Evolutionary conservation across 495 filamentous ascomycete genomes (phyloP).

Genomic region (Cryomyces minteri): DNA sequence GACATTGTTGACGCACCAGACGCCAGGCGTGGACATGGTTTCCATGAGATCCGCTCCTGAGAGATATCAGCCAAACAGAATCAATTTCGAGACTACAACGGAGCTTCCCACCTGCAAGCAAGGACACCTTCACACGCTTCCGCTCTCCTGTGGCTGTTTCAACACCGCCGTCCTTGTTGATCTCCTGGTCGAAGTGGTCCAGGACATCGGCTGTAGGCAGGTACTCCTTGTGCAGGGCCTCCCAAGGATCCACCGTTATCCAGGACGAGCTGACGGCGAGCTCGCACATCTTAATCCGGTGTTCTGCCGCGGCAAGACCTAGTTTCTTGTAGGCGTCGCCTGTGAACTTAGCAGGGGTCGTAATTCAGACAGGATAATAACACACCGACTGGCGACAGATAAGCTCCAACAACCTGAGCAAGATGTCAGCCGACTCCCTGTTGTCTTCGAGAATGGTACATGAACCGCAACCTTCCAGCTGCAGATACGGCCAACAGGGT

Average conservation of each 20-base stretch:
- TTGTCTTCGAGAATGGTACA: too few relatives aligned
- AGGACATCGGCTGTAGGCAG: conserved; percentile 77
- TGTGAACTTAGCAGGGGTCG: too few relatives aligned
- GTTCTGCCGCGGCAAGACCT: conserved; percentile 56
- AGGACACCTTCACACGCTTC: conserved; percentile 40
- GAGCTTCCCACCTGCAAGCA: conserved; percentile 35
- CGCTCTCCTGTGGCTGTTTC: conserved; percentile 41
- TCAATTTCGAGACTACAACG: conserved; percentile 41
- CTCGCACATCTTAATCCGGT: conserved; percentile 56
- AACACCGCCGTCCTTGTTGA: conserved; percentile 64
- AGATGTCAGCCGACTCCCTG: too few relatives aligned
- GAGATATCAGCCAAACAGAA: too few relatives aligned
- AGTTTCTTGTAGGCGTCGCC: conserved; percentile 77
- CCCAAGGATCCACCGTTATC: conserved; percentile 72
- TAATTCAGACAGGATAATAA: too few relatives aligned
- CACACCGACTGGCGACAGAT: conserved; percentile 50
- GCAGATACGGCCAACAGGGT: too few relatives aligned
- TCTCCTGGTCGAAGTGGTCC: conserved; percentile 77
- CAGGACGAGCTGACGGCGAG: conserved; percentile 59
- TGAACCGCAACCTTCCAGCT: too few relatives aligned
- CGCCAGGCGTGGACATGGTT: conserved; percentile 57
- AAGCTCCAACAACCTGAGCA: conserved; percentile 66
- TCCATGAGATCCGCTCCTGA: conserved; percentile 32
- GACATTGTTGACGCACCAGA: conserved; percentile 48
- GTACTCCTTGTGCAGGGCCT: conserved; percentile 56